Base-by-base conservation (phyloP, 352 stramenopile genomes). In the Stramenopiles sp. region DNA sequence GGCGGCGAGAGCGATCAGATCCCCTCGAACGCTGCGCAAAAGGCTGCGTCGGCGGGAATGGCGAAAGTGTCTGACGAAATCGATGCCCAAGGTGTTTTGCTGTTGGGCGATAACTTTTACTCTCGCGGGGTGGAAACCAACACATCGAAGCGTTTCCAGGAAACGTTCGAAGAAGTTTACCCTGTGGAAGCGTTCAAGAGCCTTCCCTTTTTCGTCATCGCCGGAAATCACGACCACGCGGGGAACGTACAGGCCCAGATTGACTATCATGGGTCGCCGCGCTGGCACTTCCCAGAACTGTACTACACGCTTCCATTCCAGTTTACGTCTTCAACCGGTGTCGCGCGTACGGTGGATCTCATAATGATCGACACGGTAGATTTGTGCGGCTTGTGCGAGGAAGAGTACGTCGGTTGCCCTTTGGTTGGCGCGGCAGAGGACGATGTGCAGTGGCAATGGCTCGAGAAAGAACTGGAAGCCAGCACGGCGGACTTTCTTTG, bases 401-500 rank as follows among this genome's bases (percentile, higher is more conserved):
- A 18, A 18, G 43, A 63, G 25, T 63, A 18, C 12, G 25, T 18
- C 43, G 43, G 43, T 63, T 63, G 12, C 25, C 12, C 12, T 12
- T 63, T 63, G 25, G 12, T 25, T 18, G 43, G 43, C 12, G 25
- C 12, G 25, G 25, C 12, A 63, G 43, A 63, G 12, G 25, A 25
- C 43, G 43, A 63, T 63, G 43, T 18, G 12, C 43, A 63, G 43
- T 25, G 12, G 12, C 12, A 12, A 63, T 63, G 43, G 43, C 25
- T 63, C 12, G 43, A 63, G 25, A 63, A 63, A 12, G 43, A 63
- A 25, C 25, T 78, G 75, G 68, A 37, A 75, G 74, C 32, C 30
- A 78, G 37, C 18, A 25, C 4, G 31, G 33, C 73, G 1, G 73
- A 75, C 31, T 80, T 76, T 43, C 3, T 80, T 1, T 2, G 78